These are phyloP conservation scores for Podospora conica DNA, from an alignment of 495 filamentous ascomycete species.

Conservation along the genomic window DNA sequence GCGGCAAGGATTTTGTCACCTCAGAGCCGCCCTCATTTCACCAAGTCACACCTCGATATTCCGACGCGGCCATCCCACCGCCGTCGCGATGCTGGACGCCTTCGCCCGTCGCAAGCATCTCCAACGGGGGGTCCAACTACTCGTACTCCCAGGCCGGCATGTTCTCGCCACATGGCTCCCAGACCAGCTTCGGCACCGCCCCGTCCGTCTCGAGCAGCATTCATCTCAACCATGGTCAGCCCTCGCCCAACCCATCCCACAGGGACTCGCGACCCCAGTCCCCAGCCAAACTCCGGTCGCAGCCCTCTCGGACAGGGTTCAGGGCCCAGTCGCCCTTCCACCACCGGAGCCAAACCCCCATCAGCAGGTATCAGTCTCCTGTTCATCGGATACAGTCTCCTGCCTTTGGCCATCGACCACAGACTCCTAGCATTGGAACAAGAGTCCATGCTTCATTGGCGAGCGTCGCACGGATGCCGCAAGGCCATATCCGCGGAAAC, in stretches of 20 bases:
- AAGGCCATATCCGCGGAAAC: neutral
- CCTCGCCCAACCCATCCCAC: neutral
- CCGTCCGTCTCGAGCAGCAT: neutral
- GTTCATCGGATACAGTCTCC: neutral
- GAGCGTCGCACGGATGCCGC: neutral
- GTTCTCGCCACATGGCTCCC: neutral
- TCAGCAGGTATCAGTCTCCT: neutral
- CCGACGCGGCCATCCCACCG: neutral
- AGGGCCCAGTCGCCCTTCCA: neutral
- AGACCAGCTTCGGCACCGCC: neutral
- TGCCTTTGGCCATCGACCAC: neutral
- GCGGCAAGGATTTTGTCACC: too few relatives aligned
- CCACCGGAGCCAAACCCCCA: neutral
- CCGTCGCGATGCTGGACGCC: neutral
- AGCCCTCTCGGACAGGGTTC: neutral
- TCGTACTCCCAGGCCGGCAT: neutral
- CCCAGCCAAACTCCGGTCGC: neutral
- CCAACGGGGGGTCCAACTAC: neutral
- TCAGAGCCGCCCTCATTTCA: too few relatives aligned
- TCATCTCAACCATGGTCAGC: neutral
- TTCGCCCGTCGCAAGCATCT: neutral
- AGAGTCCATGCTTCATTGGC: neutral
- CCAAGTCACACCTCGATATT: neutral
- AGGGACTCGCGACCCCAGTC: neutral
- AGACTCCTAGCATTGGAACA: neutral